phyloP scores from a whole-genome alignment of 2,329 filamentous ascomycete species.

The Neoscytalidium dimidiatum region DNA sequence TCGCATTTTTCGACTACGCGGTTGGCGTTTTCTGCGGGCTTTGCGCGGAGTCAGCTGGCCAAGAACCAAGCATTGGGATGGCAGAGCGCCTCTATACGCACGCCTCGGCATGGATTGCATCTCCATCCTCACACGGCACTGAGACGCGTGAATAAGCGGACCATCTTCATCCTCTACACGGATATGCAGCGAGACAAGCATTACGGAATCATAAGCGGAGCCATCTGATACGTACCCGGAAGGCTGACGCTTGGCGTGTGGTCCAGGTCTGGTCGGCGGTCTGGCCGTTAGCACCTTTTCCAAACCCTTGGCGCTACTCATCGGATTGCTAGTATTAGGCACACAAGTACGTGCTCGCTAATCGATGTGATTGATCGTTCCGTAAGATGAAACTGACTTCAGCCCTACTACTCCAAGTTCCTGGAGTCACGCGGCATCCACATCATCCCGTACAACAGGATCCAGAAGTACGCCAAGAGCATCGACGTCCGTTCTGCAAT shows the following conservation, averaged over 20 bases:
- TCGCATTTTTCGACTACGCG: conserved; percentile 25
- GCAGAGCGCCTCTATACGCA: neutral
- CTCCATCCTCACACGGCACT: neutral
- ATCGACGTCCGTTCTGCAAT: conserved; percentile 55
- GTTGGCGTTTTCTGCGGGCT: neutral
- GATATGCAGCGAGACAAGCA: neutral
- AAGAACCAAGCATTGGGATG: neutral
- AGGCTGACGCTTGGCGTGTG: neutral
- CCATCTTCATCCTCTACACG: neutral
- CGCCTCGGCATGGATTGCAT: neutral
- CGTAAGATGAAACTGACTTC: neutral
- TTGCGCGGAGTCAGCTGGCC: neutral
- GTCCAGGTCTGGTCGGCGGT: conserved; percentile 59
- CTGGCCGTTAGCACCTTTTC: conserved; percentile 71
- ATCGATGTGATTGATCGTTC: neutral
- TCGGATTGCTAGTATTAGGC: conserved; percentile 65
- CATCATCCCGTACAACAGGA: conserved; percentile 48
- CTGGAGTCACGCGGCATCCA: conserved; percentile 55
- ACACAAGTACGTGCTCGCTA: conserved; percentile 60
- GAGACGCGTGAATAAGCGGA: neutral
- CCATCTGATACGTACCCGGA: neutral
- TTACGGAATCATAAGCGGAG: neutral
- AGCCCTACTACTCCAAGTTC: conserved; percentile 35
- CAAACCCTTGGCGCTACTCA: conserved; percentile 66
- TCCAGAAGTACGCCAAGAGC: conserved; percentile 54